phyloP scores from a whole-genome alignment of 139 green algal species.

The Coelastrella sp. region DNA sequence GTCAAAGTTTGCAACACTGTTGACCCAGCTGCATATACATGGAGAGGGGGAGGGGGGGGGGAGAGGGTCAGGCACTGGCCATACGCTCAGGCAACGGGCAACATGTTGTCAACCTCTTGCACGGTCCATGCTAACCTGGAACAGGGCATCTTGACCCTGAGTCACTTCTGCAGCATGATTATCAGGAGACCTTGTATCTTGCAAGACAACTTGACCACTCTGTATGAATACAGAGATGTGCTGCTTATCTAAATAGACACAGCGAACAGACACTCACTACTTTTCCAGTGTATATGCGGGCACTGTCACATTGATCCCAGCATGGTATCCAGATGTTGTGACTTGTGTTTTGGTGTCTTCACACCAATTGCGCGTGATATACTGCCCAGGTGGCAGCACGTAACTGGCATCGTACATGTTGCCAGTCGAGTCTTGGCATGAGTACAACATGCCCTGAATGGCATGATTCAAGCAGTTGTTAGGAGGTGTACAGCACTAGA shows the following conservation, averaged over 20 bases:
- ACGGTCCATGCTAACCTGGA: not conserved
- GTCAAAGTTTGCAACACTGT: conserved; percentile 73
- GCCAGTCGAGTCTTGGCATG: conserved; percentile 31
- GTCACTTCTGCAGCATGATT: too few relatives aligned
- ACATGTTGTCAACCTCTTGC: too few relatives aligned
- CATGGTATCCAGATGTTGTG: conserved; percentile 57
- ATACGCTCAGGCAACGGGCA: not conserved
- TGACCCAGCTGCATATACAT: conserved; percentile 47
- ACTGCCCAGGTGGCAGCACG: conserved; percentile 55
- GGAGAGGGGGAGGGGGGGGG: not conserved
- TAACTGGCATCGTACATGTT: conserved; percentile 58
- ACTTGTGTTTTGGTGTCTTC: conserved; percentile 29
- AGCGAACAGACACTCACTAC: conserved; percentile 14
- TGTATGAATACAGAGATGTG: too few relatives aligned
- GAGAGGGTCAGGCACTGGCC: not conserved
- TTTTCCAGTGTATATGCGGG: conserved; percentile 46
- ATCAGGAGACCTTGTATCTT: too few relatives aligned
- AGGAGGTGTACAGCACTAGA: too few relatives aligned
- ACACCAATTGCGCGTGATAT: conserved; percentile 59
- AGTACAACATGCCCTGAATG: conserved; percentile 49
- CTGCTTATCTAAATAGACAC: too few relatives aligned
- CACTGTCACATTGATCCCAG: conserved; percentile 41
- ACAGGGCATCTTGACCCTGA: too few relatives aligned
- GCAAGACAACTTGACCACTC: too few relatives aligned
- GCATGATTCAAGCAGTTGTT: not conserved